A percentile compares a stretch with the other conserved stretches of the same genome.
Evolutionary conservation across 1,284 basidiomycete species (phyloP).

Genomic region (Termitomyces sp.): DNA sequence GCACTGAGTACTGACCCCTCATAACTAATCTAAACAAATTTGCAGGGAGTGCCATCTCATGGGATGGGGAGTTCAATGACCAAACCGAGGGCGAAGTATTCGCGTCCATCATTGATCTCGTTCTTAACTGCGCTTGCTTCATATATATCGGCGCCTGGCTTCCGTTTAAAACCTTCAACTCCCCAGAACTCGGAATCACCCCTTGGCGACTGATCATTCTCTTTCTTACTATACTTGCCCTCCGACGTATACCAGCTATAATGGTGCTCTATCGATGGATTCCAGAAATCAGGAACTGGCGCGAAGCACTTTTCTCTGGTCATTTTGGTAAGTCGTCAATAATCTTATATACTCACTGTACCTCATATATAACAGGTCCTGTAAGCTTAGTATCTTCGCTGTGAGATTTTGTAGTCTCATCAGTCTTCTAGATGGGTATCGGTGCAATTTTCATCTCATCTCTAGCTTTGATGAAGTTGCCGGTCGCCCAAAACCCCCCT

Average conservation of each 20-base stretch:
- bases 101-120: no score
- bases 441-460: conserved; percentile 85
- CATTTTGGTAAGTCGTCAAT: conserved; percentile 63
- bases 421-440: conserved; percentile 30
- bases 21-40: no score
- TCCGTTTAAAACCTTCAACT: conserved; percentile 63
- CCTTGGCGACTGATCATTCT: conserved; percentile 73
- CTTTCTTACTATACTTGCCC: conserved; percentile 24
- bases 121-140: conserved; percentile 61
- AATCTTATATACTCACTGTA: no score
- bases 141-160: conserved; percentile 90
- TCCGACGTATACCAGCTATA: conserved; percentile 76
- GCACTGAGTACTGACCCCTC: neutral
- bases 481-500: conserved; percentile 54
- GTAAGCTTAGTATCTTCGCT: neutral
- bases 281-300: conserved; percentile 52
- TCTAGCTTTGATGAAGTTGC: conserved; percentile 54
- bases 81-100: no score
- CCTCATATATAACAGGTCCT: no score
- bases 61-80: conserved; percentile 49
- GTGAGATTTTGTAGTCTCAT: conserved; percentile 1
- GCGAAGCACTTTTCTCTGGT: conserved; percentile 77
- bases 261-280: conserved; percentile 52
- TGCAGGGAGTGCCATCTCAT: conserved; percentile 79
- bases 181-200: conserved; percentile 38